phyloP scores from a whole-genome alignment of 2,329 filamentous ascomycete species.

The Clarireedia paspali region DNA sequence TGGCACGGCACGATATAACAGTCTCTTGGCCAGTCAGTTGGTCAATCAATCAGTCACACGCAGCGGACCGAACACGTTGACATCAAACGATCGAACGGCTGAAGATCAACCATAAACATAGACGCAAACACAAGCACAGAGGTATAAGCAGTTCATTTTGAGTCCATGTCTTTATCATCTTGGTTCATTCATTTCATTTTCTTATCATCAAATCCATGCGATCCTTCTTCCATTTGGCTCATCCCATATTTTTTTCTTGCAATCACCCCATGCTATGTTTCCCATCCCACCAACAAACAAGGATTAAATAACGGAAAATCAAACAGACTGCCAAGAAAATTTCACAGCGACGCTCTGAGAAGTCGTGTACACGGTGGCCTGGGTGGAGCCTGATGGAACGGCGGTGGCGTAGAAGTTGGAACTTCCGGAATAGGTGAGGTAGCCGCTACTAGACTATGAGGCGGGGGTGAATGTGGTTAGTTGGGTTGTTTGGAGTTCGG shows the following conservation, averaged over 20 bases:
- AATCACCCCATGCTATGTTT: background rate
- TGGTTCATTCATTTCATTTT: background rate
- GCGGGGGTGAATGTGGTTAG: too few species aligned
- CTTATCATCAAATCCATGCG: background rate
- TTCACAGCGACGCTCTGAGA: conserved; percentile 24
- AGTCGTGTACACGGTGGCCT: conserved; percentile 26
- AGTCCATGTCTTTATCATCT: too few species aligned
- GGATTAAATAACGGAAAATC: background rate
- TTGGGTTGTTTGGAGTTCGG: background rate
- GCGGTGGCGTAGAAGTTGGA: conserved; percentile 29
- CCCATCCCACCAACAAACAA: background rate
- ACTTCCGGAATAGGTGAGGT: conserved; percentile 23
- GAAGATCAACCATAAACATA: too few species aligned
- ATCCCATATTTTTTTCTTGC: background rate
- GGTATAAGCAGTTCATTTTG: too few species aligned
- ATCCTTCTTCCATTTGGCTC: background rate
- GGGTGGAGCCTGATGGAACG: conserved; percentile 27
- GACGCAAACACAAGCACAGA: too few species aligned
- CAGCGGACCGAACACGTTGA: too few species aligned
- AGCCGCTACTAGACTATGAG: conserved; percentile 11
- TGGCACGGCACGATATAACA: too few species aligned
- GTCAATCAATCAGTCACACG: too few species aligned
- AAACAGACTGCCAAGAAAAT: conserved; percentile 25
- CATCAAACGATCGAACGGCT: too few species aligned
- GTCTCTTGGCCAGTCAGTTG: too few species aligned